These are phyloP conservation scores for Russula abietina DNA, from an alignment of 768 basidiomycete species.

Conservation along the genomic window DNA sequence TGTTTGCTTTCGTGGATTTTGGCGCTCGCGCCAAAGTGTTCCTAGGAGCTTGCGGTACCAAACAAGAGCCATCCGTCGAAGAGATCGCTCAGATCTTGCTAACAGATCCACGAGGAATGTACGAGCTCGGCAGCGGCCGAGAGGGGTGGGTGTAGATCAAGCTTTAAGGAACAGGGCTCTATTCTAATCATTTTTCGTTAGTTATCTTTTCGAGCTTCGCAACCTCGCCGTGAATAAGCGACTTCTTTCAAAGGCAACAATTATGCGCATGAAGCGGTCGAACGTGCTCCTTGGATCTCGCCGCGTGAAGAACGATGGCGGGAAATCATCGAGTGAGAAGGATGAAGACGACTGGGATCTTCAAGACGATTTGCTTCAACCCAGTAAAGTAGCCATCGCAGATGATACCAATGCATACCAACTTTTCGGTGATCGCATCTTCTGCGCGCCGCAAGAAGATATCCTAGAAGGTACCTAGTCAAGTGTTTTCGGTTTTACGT, in stretches of 20 bases:
- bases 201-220: slow-evolving; percentile 76
- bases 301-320: slow-evolving; percentile 41
- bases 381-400: slow-evolving; percentile 70
- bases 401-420: slow-evolving; percentile 82
- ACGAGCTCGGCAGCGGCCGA: slow-evolving; percentile 60
- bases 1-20: slow-evolving; percentile 89
- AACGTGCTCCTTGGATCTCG: slow-evolving; percentile 73
- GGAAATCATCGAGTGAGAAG: slow-evolving; percentile 35
- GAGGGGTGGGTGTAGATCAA: slow-evolving; percentile 46
- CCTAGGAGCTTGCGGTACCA: slow-evolving; percentile 80
- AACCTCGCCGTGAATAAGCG: slow-evolving; percentile 74
- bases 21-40: slow-evolving; percentile 78
- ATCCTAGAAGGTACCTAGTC: slow-evolving; percentile 63
- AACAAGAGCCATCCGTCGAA: slow-evolving; percentile 78
- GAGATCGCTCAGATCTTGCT: slow-evolving; percentile 71
- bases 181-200: slow-evolving; percentile 31
- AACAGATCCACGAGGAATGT: slow-evolving; percentile 64
- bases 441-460: slow-evolving; percentile 84
- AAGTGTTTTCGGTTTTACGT: background rate
- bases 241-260: slow-evolving; percentile 45
- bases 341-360: slow-evolving; percentile 75
- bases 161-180: background rate
- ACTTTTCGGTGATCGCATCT: slow-evolving; percentile 69
- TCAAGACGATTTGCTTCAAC: slow-evolving; percentile 63
- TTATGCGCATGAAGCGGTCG: slow-evolving; percentile 59